Evolutionary conservation across 164 flowering plant species (phyloP).

Genomic region (Liquidambar formosana): DNA sequence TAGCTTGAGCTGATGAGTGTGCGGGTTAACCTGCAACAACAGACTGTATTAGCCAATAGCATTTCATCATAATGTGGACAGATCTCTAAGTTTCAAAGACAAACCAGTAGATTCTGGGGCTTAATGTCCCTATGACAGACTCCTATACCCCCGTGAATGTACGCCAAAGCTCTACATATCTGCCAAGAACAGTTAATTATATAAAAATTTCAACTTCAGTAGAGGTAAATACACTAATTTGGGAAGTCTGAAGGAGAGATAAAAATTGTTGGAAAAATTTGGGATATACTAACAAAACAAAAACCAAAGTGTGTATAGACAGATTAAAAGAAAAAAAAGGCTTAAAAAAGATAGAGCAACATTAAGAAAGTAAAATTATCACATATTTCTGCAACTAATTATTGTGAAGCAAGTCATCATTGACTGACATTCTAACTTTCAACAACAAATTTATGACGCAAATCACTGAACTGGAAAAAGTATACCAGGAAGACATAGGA

Average conservation of each 20-base stretch:
- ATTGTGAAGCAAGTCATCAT: too few species aligned
- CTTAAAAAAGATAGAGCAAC: too few species aligned
- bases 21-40: conserved; percentile 77
- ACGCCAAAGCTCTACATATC: conserved; percentile 77
- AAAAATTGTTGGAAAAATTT: too few species aligned
- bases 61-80: background rate
- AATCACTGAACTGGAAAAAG: too few species aligned
- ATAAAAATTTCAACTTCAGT: background rate
- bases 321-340: background rate
- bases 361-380: too few species aligned
- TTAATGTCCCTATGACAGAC: conserved; percentile 82
- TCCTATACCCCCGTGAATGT: conserved; percentile 64
- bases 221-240: background rate
- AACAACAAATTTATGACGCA: too few species aligned
- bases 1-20: too few species aligned
- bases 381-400: too few species aligned
- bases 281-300: too few species aligned
- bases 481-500: too few species aligned
- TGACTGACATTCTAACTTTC: too few species aligned
- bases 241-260: too few species aligned
- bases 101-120: conserved; percentile 80
- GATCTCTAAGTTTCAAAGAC: conserved; percentile 19
- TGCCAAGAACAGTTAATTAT: conserved; percentile 19
- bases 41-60: background rate
- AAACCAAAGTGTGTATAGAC: background rate